phyloP scores from a whole-genome alignment of 352 stramenopile species.

The Phytophthora vignae region DNA sequence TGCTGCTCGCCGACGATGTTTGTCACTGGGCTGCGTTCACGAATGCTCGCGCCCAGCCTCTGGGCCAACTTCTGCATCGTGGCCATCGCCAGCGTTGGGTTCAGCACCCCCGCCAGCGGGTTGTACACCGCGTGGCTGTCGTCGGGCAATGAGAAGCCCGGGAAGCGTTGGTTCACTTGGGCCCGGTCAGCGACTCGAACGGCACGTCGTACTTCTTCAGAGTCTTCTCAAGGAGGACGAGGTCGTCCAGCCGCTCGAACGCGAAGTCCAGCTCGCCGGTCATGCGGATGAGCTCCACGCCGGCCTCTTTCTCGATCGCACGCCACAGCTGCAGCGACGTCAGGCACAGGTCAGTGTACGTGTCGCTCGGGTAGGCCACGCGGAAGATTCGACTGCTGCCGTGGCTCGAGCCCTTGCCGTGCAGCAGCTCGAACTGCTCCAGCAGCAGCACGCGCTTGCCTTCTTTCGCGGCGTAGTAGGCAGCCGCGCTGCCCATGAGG shows the following conservation, averaged over 20 bases:
- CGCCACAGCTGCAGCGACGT: conserved; percentile 66
- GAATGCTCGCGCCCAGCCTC: conserved; percentile 46
- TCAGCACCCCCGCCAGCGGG: conserved; percentile 56
- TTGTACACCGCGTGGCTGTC: conserved; percentile 59
- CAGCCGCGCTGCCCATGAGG: conserved; percentile 74
- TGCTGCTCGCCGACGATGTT: neutral
- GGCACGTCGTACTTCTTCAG: conserved; percentile 42
- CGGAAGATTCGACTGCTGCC: conserved; percentile 83
- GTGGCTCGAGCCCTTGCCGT: conserved; percentile 78
- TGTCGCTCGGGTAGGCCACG: conserved; percentile 75
- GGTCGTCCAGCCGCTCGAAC: conserved; percentile 32
- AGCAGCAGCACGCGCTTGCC: conserved; percentile 69
- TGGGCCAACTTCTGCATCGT: conserved; percentile 55
- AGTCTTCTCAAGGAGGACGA: conserved; percentile 40
- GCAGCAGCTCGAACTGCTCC: conserved; percentile 75
- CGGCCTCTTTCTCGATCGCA: conserved; percentile 50
- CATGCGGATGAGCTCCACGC: conserved; percentile 59
- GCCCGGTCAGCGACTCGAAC: conserved; percentile 53
- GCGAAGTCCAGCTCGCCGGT: conserved; percentile 71
- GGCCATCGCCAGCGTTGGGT: conserved; percentile 60
- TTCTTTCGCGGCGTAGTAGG: conserved; percentile 55
- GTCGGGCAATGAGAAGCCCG: conserved; percentile 53
- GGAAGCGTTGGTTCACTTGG: conserved; percentile 61
- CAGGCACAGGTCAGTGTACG: conserved; percentile 78
- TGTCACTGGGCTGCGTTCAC: conserved; percentile 36